Conservation (phyloP, 345 rosid species). For the Eucalyptus pauciflora region DNA sequence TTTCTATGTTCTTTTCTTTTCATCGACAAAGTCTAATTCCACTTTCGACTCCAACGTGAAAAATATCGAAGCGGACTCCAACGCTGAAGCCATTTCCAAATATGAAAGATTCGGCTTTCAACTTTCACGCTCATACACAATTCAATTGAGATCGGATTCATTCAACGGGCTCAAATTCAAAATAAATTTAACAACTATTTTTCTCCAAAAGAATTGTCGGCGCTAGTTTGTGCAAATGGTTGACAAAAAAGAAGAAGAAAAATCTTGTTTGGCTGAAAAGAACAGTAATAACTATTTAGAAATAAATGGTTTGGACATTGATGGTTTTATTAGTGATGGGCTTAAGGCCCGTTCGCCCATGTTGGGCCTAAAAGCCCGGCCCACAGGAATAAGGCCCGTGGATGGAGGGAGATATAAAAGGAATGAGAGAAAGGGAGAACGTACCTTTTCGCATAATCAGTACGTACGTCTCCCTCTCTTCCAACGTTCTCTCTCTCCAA, state of each 20-base stretch:
- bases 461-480: too few relatives aligned
- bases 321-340: too few relatives aligned
- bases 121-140: background rate
- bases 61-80: background rate
- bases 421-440: too few relatives aligned
- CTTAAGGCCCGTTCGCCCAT: too few relatives aligned
- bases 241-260: too few relatives aligned
- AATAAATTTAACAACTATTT: background rate
- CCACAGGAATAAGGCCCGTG: too few relatives aligned
- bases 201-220: background rate
- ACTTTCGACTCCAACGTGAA: background rate
- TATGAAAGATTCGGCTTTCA: background rate
- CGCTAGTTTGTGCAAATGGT: background rate
- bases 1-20: background rate
- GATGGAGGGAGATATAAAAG: too few relatives aligned
- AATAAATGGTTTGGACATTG: too few relatives aligned
- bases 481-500: too few relatives aligned
- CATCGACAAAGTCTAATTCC: background rate
- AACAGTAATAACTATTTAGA: too few relatives aligned
- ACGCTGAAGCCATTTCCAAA: background rate
- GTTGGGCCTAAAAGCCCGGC: too few relatives aligned
- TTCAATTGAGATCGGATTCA: background rate
- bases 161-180: accelerated
- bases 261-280: background rate
- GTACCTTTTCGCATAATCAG: too few relatives aligned